Evolutionary conservation across 2,329 filamentous ascomycete genomes (phyloP), one percentile per base, ranked within the genome.

Genomic region (Sclerotinia nivalis): DNA sequence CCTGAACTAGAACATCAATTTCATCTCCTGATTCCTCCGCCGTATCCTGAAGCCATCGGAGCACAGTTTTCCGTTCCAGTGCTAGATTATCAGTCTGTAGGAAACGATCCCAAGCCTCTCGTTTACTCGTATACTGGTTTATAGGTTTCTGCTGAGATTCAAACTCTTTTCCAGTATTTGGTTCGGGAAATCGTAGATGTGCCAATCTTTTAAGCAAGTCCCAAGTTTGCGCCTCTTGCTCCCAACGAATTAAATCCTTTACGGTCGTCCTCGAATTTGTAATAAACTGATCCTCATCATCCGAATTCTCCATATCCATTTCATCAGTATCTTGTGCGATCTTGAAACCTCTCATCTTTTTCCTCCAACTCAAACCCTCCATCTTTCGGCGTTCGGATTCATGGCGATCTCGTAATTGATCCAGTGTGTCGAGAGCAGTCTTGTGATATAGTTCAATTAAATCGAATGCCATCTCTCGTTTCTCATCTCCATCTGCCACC

Each of bases 221-320:
- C 96, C 96, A 99, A 0, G 93, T 96, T 76, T 96, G 93, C 54
- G 89, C 88, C 80, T 99, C 96, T 73, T 91, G 86, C 79, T 96
- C 89, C 85, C 93, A 91, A 69, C 88, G 86, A 76, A 86, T 84
- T 18, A 90, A 77, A 71, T 87, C 85, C 67, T 84, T 78, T 28
- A 84, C 77, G 56, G 79, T 81, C 45, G 81, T 78, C 76, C 71
- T 75, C 52, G 64, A 54, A 37, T 72, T 65, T 40, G 71, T 34
- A 15, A 61, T 61, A 12, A 71, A 69, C 49, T 76, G 75, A 22
- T 84, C 83, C 54, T 77, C 78, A 54, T 86, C 85, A 72, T 89
- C 87, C 10, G 85, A 75, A 64, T 89, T 87, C 82, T 88, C 86
- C 58, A 77, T 58, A 50, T 80, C 77, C 60, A 78, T 73, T 61